These are phyloP conservation scores for Vicia sativa DNA, from an alignment of 306 rosid genomes.

Conservation along the genomic window DNA sequence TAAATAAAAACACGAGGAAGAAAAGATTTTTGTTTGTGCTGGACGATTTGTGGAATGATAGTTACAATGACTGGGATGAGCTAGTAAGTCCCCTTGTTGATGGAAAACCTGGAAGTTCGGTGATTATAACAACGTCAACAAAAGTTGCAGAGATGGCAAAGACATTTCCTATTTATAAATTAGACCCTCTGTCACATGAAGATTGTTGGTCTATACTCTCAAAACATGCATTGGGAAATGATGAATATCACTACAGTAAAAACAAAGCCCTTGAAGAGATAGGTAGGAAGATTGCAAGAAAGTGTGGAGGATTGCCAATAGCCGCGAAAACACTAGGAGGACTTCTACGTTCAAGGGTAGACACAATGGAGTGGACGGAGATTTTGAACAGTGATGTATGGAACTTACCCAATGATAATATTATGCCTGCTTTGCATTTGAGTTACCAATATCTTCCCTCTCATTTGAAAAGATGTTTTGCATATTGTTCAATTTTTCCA, in stretches of 20 bases:
- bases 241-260: neutral
- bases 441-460: constrained; percentile 13
- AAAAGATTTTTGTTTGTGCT: too few relatives aligned
- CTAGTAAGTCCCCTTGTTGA: too few relatives aligned
- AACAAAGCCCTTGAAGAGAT: neutral
- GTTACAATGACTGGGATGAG: too few relatives aligned
- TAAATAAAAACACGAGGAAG: too few relatives aligned
- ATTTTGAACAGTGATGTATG: constrained; percentile 30
- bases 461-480: constrained; percentile 15
- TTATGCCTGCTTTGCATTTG: neutral
- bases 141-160: too few relatives aligned
- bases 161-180: too few relatives aligned
- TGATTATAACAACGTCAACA: too few relatives aligned
- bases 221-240: neutral
- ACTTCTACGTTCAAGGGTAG: constrained; percentile 2
- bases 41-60: too few relatives aligned
- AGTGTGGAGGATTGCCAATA: neutral
- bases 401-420: constrained; percentile 1
- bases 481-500: constrained; percentile 1
- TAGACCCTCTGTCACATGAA: too few relatives aligned
- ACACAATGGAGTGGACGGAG: neutral
- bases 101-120: too few relatives aligned
- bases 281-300: constrained; percentile 36
- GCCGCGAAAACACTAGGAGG: neutral
- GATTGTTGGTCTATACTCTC: constrained; percentile 39